Base-by-base conservation (phyloP, 1,284 basidiomycete genomes). In the Puccinia novopanici region DNA sequence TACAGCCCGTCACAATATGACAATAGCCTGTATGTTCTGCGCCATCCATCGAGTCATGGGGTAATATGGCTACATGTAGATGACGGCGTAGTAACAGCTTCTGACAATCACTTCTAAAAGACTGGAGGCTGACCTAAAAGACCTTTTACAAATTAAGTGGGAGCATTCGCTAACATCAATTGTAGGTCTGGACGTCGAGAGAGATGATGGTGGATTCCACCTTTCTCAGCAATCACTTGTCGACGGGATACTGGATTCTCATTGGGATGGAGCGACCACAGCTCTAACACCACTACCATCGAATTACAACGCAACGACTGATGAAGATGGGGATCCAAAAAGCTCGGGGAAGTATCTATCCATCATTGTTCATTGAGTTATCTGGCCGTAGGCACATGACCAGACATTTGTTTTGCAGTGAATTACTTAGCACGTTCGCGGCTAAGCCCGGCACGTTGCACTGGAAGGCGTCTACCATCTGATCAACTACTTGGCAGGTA, bases 351-450 rank as follows among this genome's bases (percentile, higher is more conserved):
- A 45, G 8, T 24, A 45, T 15, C 48, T 30, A 12, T 9, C 24
- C 30, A 50, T 71, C 4, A n/a, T n/a, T n/a, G 68, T 8, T 13
- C 37, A 45, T n/a, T 52, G 48, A 71, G 68, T 45, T 71, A 71
- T 71, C 37, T 50, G 68, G 68, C 42, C 4, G 42, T 50, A 6
- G 68, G 68, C 13, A 71, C 68, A 24, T 13, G 42, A 50, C 40
- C n/a, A n/a, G n/a, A n/a, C n/a, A n/a, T n/a, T n/a, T n/a, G n/a
- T n/a, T n/a, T n/a, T n/a, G n/a, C n/a, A 9, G 68, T 71, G 13
- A 71, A 71, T 24, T 45, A 45, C 6, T n/a, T 71, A 12, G 30
- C 30, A 5, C 30, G 10, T 71, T 40, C 40, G 15, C 68, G 13
- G n/a, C 24, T 5, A 71, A 27, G 24, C 68, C 30, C n/a, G 40